These are phyloP conservation scores for Cyberlindnera xylosilytica DNA, from an alignment of 805 yeast genomes.

Conservation along the genomic window DNA sequence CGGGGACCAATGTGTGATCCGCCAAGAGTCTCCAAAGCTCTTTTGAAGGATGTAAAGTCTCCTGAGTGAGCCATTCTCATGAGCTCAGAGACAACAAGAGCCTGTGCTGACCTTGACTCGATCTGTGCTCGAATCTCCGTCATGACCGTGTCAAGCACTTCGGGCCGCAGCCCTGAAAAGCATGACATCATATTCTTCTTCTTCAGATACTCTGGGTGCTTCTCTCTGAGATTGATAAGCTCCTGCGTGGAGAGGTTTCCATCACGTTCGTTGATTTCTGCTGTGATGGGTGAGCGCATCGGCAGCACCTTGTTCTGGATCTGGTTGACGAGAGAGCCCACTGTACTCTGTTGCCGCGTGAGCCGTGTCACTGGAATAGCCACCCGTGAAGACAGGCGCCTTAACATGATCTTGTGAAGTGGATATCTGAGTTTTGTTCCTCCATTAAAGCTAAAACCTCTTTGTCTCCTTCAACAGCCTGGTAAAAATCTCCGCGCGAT, in stretches of 20 bases:
- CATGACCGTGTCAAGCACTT: background rate
- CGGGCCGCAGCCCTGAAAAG: conserved; percentile 2
- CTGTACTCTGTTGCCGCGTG: conserved; percentile 6
- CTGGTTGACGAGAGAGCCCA: conserved; percentile 3
- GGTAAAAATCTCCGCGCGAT: too few relatives aligned
- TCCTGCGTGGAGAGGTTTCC: background rate
- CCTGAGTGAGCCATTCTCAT: conserved; percentile 8
- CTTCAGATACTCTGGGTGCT: background rate
- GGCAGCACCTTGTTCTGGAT: conserved; percentile 6
- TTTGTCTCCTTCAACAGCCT: too few relatives aligned
- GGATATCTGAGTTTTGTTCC: too few relatives aligned
- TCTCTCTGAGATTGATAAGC: background rate
- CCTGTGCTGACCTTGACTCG: conserved; percentile 1
- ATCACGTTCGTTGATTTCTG: background rate
- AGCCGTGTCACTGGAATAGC: background rate
- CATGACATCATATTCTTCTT: conserved; percentile 4
- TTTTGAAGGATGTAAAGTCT: conserved; percentile 2
- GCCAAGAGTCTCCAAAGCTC: background rate
- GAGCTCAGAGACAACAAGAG: conserved; percentile 8
- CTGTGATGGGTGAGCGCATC: conserved; percentile 4
- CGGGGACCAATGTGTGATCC: conserved; percentile 3
- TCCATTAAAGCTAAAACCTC: too few relatives aligned
- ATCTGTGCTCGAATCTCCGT: conserved; percentile 1
- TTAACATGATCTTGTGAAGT: too few relatives aligned
- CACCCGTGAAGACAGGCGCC: too few relatives aligned